Evolutionary conservation across 805 yeast species (phyloP), one percentile per base, ranked within the genome.

Genomic region (Metschnikowia orientalis): DNA sequence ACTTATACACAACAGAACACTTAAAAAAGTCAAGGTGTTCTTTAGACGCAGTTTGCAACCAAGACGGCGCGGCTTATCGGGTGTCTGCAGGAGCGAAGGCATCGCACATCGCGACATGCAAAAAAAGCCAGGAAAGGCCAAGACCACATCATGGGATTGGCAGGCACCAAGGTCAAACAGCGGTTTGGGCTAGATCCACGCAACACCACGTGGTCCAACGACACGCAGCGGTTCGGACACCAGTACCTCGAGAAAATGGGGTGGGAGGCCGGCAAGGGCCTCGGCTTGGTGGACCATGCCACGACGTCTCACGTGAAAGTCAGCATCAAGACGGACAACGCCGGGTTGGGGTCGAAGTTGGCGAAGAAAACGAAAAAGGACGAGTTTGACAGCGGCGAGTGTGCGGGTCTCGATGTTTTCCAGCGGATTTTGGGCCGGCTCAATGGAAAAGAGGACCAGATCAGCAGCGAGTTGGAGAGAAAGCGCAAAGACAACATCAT

Each of bases 191-290:
- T 71, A 22, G 98, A 90, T 61, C 98, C 98, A 11, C 69, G 97
- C 52, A 90, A 90, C 52, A 89, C 96, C 1, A 74, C 78, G 41
- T 90, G 98, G 98, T 81, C 96, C 16, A 87, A 87, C 52, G 85
- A 86, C 49, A 77, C 81, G 0, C 66, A 69, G 4, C 63, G 95
- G 32, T 90, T 90, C 51, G 98, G 98, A 0, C 96, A 84, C 55
- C 76, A 81, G 50, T 88, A 88, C 57, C 57, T 90, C 39, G 77
- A 77, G 41, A 80, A 76, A 45, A 65, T 80, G 53, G 98, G 98
- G 11, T 90, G 98, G 98, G 71, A 67, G 32, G 95, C 95, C 2
- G 98, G 98, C 12, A 63, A 67, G 41, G 97, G 97, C 6, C 69
- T 90, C 13, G 98, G 98, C 2, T 55, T 75, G 30, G 79, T 73